phyloP scores from a whole-genome alignment of 305 asterid genomes.

The Lippia alba region DNA sequence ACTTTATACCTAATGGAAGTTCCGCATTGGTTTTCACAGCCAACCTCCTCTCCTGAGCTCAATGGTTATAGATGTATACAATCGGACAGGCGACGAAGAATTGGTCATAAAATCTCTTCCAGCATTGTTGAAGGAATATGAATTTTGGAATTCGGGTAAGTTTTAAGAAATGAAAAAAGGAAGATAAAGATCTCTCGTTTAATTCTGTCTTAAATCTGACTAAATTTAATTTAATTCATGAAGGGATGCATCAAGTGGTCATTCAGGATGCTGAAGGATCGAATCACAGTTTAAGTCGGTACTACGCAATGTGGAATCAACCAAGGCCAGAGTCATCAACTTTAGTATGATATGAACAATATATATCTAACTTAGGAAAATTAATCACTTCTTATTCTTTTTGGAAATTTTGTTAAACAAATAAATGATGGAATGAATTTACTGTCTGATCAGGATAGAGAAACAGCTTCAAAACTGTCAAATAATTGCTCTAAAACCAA shows the following conservation, averaged over 20 bases:
- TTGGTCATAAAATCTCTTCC: slow-evolving; percentile 66
- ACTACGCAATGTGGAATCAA: slow-evolving; percentile 87
- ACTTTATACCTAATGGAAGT: slow-evolving; percentile 4
- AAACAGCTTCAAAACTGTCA: slow-evolving; percentile 72
- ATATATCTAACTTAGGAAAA: not conserved
- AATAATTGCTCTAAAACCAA: slow-evolving; percentile 49
- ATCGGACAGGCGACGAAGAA: slow-evolving; percentile 56
- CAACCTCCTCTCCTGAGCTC: slow-evolving; percentile 92
- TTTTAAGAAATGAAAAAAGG: not conserved
- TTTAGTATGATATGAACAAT: slow-evolving; percentile 56
- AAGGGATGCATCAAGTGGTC: slow-evolving; percentile 79
- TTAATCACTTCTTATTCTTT: not conserved
- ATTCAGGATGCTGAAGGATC: slow-evolving; percentile 69
- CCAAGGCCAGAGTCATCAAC: slow-evolving; percentile 93
- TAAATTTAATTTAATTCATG: not conserved
- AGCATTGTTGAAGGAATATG: slow-evolving; percentile 70
- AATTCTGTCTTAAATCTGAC: not conserved
- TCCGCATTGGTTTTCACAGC: slow-evolving; percentile 48
- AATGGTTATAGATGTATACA: slow-evolving; percentile 76
- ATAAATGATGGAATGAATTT: not conserved
- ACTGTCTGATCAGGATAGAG: slow-evolving; percentile 57
- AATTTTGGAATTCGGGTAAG: slow-evolving; percentile 86
- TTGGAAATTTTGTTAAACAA: not conserved
- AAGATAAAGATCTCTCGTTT: no score
- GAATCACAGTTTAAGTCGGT: slow-evolving; percentile 62